Conservation (phyloP, 2,329 filamentous ascomycete genomes). For the Penicillium sp. region DNA sequence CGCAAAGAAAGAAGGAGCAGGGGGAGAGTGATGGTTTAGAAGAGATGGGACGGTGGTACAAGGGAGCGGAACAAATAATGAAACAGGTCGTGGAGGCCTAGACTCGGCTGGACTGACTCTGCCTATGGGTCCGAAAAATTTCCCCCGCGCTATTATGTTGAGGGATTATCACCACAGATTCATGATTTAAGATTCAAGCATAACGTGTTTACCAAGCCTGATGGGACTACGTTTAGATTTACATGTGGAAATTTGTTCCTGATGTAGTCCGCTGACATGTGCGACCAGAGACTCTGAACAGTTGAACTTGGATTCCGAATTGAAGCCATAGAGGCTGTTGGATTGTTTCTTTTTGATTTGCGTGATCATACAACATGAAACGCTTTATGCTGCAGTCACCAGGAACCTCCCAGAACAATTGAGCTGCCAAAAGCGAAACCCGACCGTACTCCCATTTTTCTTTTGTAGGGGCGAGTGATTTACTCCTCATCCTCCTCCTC, state of each 20-base stretch:
- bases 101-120: constrained; percentile 9
- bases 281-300: neutral
- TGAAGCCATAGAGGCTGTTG: constrained; percentile 32
- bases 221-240: constrained; percentile 4
- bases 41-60: constrained; percentile 44
- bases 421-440: constrained; percentile 33
- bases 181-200: too few relatives aligned
- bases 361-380: constrained; percentile 38
- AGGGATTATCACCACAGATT: too few relatives aligned
- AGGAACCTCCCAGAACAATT: constrained; percentile 29
- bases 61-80: constrained; percentile 36
- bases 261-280: too few relatives aligned
- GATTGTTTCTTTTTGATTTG: constrained; percentile 31
- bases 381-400: constrained; percentile 35
- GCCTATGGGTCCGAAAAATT: neutral
- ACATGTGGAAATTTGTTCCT: constrained; percentile 6
- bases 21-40: constrained; percentile 44
- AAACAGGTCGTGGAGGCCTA: constrained; percentile 35
- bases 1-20: constrained; percentile 37
- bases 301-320: constrained; percentile 27
- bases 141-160: too few relatives aligned
- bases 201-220: too few relatives aligned
- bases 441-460: constrained; percentile 32
- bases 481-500: constrained; percentile 77
- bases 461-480: constrained; percentile 27